Percentiles rank a stretch among this genome's conserved stretches.
phyloP scores from a whole-genome alignment of 2,329 filamentous ascomycete species.

The Aspergillus pseudonomiae region DNA sequence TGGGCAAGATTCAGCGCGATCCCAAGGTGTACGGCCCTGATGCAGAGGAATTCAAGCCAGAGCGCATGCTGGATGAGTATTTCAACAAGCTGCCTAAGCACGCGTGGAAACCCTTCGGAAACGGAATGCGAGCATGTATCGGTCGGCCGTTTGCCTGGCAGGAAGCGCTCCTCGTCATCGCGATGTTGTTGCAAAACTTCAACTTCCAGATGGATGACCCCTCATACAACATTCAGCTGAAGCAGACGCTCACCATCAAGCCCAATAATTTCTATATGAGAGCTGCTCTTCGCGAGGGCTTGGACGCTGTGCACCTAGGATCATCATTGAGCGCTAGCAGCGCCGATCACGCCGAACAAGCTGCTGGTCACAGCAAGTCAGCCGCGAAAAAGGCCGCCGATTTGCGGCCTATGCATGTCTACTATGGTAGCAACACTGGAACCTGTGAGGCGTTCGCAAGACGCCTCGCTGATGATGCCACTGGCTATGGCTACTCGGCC shows the following conservation, averaged over 20 bases:
- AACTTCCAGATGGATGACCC: conserved; percentile 67
- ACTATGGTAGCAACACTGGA: conserved; percentile 74
- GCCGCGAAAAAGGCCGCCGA: conserved; percentile 24
- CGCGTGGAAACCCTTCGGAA: conserved; percentile 75
- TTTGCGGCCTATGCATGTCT: conserved; percentile 61
- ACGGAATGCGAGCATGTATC: conserved; percentile 71
- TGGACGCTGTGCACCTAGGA: conserved; percentile 49
- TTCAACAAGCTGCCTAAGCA: conserved; percentile 68
- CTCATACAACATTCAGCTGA: conserved; percentile 41
- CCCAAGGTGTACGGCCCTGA: conserved; percentile 67
- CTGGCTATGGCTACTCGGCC: conserved; percentile 62
- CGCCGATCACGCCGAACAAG: conserved; percentile 10
- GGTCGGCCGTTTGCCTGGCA: conserved; percentile 76
- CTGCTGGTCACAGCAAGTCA: conserved; percentile 19
- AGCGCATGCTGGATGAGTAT: conserved; percentile 71
- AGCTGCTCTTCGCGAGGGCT: conserved; percentile 56
- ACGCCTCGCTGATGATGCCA: conserved; percentile 62
- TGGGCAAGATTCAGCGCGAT: conserved; percentile 63
- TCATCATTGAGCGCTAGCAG: conserved; percentile 33
- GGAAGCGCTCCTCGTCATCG: conserved; percentile 65
- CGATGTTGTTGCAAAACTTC: conserved; percentile 72
- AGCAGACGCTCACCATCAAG: conserved; percentile 45
- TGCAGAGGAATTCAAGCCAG: conserved; percentile 67
- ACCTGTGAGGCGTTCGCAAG: conserved; percentile 73
- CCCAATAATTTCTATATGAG: conserved; percentile 64